Conservation (phyloP, 805 yeast species). For the Komagataella phaffii region DNA sequence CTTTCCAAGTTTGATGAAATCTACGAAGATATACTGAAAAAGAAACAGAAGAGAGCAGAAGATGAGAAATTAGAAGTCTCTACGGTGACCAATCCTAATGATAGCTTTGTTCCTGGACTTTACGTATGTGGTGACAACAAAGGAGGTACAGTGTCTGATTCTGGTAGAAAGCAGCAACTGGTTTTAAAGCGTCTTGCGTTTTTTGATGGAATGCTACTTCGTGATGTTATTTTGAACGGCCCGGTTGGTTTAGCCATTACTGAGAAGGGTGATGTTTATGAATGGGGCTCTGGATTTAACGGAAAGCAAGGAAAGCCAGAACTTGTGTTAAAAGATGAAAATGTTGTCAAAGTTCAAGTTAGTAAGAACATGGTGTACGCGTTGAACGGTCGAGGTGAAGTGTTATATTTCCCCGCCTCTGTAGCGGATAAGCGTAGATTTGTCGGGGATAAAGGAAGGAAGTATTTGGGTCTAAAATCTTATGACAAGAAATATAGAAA, state of each 20-base stretch:
- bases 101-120: conserved; percentile 37
- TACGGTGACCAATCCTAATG: conserved; percentile 19
- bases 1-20: conserved; percentile 23
- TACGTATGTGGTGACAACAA: conserved; percentile 52
- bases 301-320: conserved; percentile 16
- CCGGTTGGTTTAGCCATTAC: conserved; percentile 45
- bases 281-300: conserved; percentile 43
- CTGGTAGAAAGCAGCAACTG: conserved; percentile 19
- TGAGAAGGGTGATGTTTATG: conserved; percentile 57
- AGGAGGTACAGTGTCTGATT: conserved; percentile 17
- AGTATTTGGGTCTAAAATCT: neutral
- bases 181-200: conserved; percentile 47
- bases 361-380: conserved; percentile 45
- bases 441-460: neutral
- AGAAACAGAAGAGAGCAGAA: conserved; percentile 9
- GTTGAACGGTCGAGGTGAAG: conserved; percentile 32
- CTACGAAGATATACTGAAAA: conserved; percentile 16
- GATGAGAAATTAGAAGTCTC: conserved; percentile 8
- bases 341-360: conserved; percentile 26
- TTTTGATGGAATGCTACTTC: conserved; percentile 49
- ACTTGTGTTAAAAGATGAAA: conserved; percentile 30
- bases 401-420: conserved; percentile 20
- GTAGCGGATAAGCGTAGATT: conserved; percentile 1
- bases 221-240: conserved; percentile 40
- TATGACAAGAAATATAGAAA: conserved; percentile 5